Base-by-base conservation (phyloP, 2,329 filamentous ascomycete genomes). In the Diaporthe aspalathi region DNA sequence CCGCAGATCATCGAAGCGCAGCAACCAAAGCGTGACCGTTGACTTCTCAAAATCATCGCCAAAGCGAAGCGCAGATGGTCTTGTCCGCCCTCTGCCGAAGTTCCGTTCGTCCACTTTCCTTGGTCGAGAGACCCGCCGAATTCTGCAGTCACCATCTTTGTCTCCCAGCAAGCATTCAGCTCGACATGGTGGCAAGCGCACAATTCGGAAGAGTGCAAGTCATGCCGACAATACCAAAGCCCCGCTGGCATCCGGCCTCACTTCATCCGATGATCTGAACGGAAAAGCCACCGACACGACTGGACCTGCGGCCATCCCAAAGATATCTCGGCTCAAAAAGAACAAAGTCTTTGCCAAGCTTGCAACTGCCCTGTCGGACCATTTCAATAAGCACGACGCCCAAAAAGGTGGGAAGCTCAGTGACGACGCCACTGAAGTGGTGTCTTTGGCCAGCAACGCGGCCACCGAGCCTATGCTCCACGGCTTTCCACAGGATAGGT, bases 321-420 rank as follows among this genome's bases (percentile, higher is more conserved):
- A 69, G 29, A 32, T 68, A 20, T 56, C 66, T 14, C 73, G 72
- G 38, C 63, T 72, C 35, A 70, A 38, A 43, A 68, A 73, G n/a
- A 73, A 65, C 40, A 73, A 67, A 20, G 27, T 70, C 16, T 66
- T 74, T 27, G 50, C 67, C n/a, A 74, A 73, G 27, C 56, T 74
- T 22, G 67, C 73, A 16, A 68, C 52, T 38, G 73, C 57, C 12
- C 53, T 73, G 12, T 53, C 70, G 27, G 72, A 72, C 8, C 72
- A 70, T 24, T 73, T 73, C 29, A 32, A 60, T 20, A 50, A n/a
- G 14, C 70, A 66, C 35, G 50, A 52, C 14, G 24, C 38, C 17
- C 56, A 38, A 2, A 67, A 68, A 40, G 56, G 62, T 7, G 57
- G 52, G 8, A 71, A 27, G 22, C 1, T 24, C 20, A 43, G 17